phyloP scores from a whole-genome alignment of 2,329 filamentous ascomycete genomes.

The Huntiella decipiens region DNA sequence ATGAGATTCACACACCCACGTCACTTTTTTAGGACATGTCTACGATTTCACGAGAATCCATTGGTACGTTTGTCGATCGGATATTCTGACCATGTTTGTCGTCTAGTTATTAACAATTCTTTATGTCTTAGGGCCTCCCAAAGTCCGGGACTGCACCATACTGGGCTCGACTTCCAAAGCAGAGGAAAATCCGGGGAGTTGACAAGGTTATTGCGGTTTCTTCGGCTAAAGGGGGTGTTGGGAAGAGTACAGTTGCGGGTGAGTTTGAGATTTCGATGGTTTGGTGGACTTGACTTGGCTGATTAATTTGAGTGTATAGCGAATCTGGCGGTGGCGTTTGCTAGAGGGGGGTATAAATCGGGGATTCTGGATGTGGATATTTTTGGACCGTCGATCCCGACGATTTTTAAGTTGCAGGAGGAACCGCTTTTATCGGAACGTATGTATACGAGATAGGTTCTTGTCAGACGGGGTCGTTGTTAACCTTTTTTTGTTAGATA shows the following conservation, averaged over 20 bases:
- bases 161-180: slow-evolving; percentile 59
- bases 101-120: neutral
- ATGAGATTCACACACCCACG: slow-evolving; percentile 17
- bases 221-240: slow-evolving; percentile 94
- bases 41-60: slow-evolving; percentile 61
- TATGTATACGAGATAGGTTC: slow-evolving; percentile 18
- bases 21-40: slow-evolving; percentile 23
- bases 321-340: slow-evolving; percentile 76
- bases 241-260: slow-evolving; percentile 87
- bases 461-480: slow-evolving; percentile 16
- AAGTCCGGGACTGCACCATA: slow-evolving; percentile 40
- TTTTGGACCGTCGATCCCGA: slow-evolving; percentile 89
- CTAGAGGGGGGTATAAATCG: slow-evolving; percentile 58
- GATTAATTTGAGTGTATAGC: slow-evolving; percentile 20
- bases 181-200: slow-evolving; percentile 65
- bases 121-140: slow-evolving; percentile 51
- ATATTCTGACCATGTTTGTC: slow-evolving; percentile 1
- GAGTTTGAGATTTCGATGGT: slow-evolving; percentile 13
- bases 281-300: neutral
- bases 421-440: slow-evolving; percentile 59
- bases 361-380: slow-evolving; percentile 93
- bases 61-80: slow-evolving; percentile 35
- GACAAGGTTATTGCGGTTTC: slow-evolving; percentile 90
- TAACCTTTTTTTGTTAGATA: slow-evolving; percentile 28
- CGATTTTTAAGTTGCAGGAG: slow-evolving; percentile 61